Conservation (phyloP, 179 eudicot species). For the Drosera spatulata region DNA sequence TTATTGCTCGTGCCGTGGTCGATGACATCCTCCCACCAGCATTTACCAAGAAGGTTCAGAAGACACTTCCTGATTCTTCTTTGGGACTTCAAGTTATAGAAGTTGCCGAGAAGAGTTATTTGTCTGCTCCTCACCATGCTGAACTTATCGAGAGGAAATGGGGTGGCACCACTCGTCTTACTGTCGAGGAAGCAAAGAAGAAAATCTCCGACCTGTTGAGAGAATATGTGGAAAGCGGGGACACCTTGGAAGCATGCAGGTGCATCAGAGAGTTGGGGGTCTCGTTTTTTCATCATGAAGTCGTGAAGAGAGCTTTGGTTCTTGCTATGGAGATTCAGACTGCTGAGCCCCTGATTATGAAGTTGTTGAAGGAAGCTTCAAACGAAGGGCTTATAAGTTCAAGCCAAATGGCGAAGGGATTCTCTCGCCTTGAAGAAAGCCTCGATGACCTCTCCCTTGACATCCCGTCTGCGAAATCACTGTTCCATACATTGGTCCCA, state of each 20-base stretch:
- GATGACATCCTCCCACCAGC: slow-evolving; percentile 96
- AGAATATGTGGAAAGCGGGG: slow-evolving; percentile 82
- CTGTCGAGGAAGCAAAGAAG: slow-evolving; percentile 91
- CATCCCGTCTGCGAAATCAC: slow-evolving; percentile 65
- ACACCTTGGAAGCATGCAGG: slow-evolving; percentile 79
- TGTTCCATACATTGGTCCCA: slow-evolving; percentile 50
- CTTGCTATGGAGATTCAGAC: slow-evolving; percentile 74
- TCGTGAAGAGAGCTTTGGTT: slow-evolving; percentile 81
- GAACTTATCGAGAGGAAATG: slow-evolving; percentile 86
- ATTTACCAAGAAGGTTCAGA: slow-evolving; percentile 60
- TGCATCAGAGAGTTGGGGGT: slow-evolving; percentile 87
- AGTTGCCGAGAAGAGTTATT: slow-evolving; percentile 90
- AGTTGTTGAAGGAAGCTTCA: slow-evolving; percentile 69
- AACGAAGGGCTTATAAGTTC: slow-evolving; percentile 88
- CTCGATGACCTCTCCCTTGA: slow-evolving; percentile 91
- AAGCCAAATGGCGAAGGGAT: slow-evolving; percentile 93
- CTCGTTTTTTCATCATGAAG: slow-evolving; percentile 89
- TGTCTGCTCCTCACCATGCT: slow-evolving; percentile 97
- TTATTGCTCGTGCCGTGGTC: slow-evolving; percentile 89
- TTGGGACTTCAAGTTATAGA: slow-evolving; percentile 70
- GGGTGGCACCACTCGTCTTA: slow-evolving; percentile 87
- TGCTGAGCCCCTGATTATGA: slow-evolving; percentile 57
- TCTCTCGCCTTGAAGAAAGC: slow-evolving; percentile 72
- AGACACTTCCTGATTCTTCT: slow-evolving; percentile 47
- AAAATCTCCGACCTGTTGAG: slow-evolving; percentile 65